Percentiles rank a stretch among this genome's conserved stretches.
These are phyloP conservation scores for Colletotrichum aenigma DNA, from an alignment of 2,329 filamentous ascomycete genomes.

Conservation along the genomic window DNA sequence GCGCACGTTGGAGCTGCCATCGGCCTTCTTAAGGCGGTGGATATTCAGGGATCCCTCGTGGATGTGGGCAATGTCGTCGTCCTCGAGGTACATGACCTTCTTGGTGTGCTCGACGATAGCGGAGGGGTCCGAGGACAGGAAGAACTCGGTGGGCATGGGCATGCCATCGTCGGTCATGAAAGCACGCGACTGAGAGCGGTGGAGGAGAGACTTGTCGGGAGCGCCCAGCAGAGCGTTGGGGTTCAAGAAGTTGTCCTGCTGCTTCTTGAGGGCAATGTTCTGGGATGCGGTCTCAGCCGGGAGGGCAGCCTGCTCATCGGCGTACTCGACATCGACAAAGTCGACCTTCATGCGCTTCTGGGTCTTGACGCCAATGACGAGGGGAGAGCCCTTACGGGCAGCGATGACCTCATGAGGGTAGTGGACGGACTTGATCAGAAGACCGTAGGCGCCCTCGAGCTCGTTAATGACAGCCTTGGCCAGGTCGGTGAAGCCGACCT, in stretches of 20 bases:
- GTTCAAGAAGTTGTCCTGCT: constrained; percentile 68
- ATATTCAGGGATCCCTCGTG: constrained; percentile 99
- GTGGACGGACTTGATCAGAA: constrained; percentile 97
- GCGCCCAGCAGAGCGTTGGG: constrained; percentile 78
- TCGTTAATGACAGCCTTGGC: constrained; percentile 98
- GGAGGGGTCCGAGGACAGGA: constrained; percentile 97
- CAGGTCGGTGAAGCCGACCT: constrained; percentile 94
- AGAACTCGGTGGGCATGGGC: constrained; percentile 98
- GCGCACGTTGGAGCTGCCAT: constrained; percentile 95
- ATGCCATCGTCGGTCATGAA: constrained; percentile 99
- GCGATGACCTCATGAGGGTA: constrained; percentile 98
- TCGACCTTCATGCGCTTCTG: constrained; percentile 99
- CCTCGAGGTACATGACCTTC: constrained; percentile 99
- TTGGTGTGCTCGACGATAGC: constrained; percentile 99
- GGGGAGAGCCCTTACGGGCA: constrained; percentile 95
- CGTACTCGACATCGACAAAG: constrained; percentile 98
- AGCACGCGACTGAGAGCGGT: constrained; percentile 96
- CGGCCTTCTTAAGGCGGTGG: constrained; percentile 95
- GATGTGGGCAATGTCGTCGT: constrained; percentile 99
- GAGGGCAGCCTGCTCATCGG: constrained; percentile 81
- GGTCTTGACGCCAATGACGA: constrained; percentile 96
- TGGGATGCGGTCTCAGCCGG: constrained; percentile 94
- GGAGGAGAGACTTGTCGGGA: constrained; percentile 95
- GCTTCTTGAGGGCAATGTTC: constrained; percentile 96
- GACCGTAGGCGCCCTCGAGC: constrained; percentile 95